Evolutionary conservation across 805 yeast genomes (phyloP), one percentile per base, ranked within the genome.

Genomic region (Pichia nakasei): DNA sequence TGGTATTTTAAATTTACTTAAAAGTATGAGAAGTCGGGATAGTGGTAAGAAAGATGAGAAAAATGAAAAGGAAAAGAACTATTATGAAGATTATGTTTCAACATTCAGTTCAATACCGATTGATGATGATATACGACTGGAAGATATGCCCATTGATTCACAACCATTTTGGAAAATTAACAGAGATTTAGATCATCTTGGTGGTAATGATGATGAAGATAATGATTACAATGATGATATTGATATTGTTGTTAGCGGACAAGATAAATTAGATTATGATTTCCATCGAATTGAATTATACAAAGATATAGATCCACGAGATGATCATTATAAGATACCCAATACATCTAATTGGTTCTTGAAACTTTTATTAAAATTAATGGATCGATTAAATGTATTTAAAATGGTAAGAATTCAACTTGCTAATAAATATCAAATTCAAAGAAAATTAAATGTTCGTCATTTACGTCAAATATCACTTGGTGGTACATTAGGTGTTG

Each of bases 401-500:
- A 41, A 50, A 35, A 43, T 43, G 7, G 22, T 44, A 13, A 42
- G 54, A 21, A 44, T 48, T 19, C 53, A 46, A 43, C 24, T 40
- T 15, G 44, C 51, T 21, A 49, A 54, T 33, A 56, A 54, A 35
- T 56, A 61, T 33, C 54, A 56, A 37, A 56, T 80, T 37, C 84
- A 78, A 48, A 64, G 89, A 45, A 77, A 76, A 48, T 64, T 84
- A 37, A 72, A 72, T 43, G 76, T 78, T 24, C 63, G 87, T 20
- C 91, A 84, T 59, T 62, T 84, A 18, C 88, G 83, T 55, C 81
- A 83, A 79, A 79, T 84, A 38, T 84, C 89, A 0, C 66, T 85
- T 26, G 87, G 88, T 3, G 91, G 88, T 2, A 82, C 89, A 0
- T 59, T 84, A 5, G 93, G 93, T 1, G 91, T 84, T 15, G 93